A percentile compares a stretch with the other conserved stretches of the same genome.
Evolutionary conservation across 768 basidiomycete species (phyloP).

Genomic region (Mycena alexandri): DNA sequence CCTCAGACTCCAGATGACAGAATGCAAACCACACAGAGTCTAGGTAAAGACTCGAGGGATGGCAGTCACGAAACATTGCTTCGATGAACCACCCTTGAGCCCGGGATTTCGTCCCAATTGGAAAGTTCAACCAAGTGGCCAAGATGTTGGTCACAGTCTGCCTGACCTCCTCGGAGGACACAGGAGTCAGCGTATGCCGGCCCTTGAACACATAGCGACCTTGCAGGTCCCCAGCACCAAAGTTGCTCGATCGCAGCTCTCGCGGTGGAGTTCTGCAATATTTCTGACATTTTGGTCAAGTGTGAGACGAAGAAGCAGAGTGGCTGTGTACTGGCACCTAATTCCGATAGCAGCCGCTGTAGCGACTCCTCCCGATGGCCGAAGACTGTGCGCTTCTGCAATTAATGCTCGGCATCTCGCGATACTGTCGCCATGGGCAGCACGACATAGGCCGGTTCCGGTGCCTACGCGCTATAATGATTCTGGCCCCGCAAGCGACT

Average conservation of each 20-base stretch:
- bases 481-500: too few relatives aligned
- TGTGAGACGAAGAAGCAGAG: too few relatives aligned
- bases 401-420: too few relatives aligned
- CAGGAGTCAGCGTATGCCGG: not conserved
- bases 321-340: too few relatives aligned
- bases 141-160: not conserved
- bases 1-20: conserved; percentile 5
- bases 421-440: too few relatives aligned
- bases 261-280: conserved; percentile 1
- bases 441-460: too few relatives aligned
- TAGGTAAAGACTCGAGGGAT: not conserved
- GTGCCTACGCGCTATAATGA: too few relatives aligned
- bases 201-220: not conserved
- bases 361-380: too few relatives aligned
- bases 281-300: not conserved
- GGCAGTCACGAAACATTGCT: not conserved
- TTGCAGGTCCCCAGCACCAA: not conserved
- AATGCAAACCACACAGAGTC: conserved; percentile 17
- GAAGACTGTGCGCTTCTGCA: too few relatives aligned
- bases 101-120: not conserved
- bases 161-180: not conserved
- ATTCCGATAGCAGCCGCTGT: too few relatives aligned
- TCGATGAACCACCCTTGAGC: conserved; percentile 6
- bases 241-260: not conserved
- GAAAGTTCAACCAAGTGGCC: conserved; percentile 6